phyloP scores from a whole-genome alignment of 768 basidiomycete species.

The Leucocoprinus leucothites region DNA sequence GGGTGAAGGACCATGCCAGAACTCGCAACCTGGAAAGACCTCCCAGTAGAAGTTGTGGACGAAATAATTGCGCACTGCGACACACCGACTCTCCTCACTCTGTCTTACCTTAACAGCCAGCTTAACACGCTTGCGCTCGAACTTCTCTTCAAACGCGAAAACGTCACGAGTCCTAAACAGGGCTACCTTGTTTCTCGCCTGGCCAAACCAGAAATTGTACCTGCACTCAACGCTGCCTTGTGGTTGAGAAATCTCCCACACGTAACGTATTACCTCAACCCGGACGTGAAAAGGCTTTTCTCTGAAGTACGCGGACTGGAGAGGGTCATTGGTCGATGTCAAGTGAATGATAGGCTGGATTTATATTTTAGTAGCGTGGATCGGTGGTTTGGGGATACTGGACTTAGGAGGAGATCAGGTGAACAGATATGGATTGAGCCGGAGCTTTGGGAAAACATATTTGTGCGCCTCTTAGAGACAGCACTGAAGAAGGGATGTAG shows the following conservation, averaged over 20 bases:
- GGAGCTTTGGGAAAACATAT: not conserved
- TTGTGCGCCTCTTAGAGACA: not conserved
- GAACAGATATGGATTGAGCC: not conserved
- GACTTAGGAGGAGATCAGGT: not conserved
- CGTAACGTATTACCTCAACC: not conserved
- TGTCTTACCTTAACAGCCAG: not conserved
- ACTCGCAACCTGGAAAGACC: not conserved
- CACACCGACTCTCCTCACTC: not conserved
- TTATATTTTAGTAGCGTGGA: constrained; percentile 2
- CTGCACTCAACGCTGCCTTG: not conserved
- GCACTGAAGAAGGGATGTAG: not conserved
- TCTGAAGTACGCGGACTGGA: not conserved
- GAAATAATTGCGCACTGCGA: not conserved
- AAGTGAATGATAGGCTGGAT: not conserved
- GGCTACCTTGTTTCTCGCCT: no score
- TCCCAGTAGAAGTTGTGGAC: constrained; percentile 3
- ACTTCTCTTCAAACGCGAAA: not conserved
- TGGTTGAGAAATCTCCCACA: not conserved
- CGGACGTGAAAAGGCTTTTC: not conserved
- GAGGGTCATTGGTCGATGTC: not conserved
- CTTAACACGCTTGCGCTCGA: constrained; percentile 1
- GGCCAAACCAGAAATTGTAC: not conserved
- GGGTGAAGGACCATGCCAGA: not conserved
- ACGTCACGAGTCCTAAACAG: not conserved
- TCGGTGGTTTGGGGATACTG: not conserved